Conservation (phyloP, 1,139 yeast genomes). For the Saccharomycopsis phalli region DNA sequence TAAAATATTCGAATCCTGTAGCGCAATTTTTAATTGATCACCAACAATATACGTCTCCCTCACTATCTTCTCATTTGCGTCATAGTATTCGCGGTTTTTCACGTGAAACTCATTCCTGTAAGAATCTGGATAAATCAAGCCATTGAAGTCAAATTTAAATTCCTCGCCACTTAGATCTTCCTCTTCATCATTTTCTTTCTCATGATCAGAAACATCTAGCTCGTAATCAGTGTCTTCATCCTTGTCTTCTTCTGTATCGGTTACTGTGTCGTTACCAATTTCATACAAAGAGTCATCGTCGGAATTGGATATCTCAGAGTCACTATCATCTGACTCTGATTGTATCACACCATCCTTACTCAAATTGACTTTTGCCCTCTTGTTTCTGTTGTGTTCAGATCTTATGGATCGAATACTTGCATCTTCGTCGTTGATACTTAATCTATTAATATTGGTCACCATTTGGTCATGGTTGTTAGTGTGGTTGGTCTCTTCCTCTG, state of each 20-base stretch:
- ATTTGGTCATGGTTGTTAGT: slow-evolving; percentile 18
- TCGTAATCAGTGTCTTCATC: slow-evolving; percentile 23
- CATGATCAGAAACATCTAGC: slow-evolving; percentile 7
- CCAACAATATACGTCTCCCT: slow-evolving; percentile 79
- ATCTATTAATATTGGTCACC: slow-evolving; percentile 16
- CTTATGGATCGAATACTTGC: slow-evolving; percentile 21
- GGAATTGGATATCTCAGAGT: slow-evolving; percentile 4
- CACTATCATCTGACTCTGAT: slow-evolving; percentile 16
- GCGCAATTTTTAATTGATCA: slow-evolving; percentile 76
- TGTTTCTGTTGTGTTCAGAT: slow-evolving; percentile 22
- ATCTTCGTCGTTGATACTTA: slow-evolving; percentile 20
- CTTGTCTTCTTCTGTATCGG: slow-evolving; percentile 10
- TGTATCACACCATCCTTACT: slow-evolving; percentile 11
- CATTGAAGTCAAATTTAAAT: slow-evolving; percentile 15
- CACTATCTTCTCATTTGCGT: slow-evolving; percentile 54
- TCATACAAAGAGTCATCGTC: slow-evolving; percentile 21
- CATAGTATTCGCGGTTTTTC: slow-evolving; percentile 28
- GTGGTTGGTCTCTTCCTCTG: slow-evolving; percentile 4
- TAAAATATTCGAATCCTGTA: slow-evolving; percentile 74
- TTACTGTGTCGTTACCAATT: slow-evolving; percentile 17
- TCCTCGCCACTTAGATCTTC: slow-evolving; percentile 1
- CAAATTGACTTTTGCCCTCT: slow-evolving; percentile 18
- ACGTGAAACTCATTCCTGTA: slow-evolving; percentile 14
- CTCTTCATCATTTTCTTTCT: background rate
- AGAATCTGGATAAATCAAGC: slow-evolving; percentile 6